Evolutionary conservation across 192 early-diverging fungal genomes (phyloP), one percentile per base, ranked within the genome.

Genomic region (Coemansia sp.): DNA sequence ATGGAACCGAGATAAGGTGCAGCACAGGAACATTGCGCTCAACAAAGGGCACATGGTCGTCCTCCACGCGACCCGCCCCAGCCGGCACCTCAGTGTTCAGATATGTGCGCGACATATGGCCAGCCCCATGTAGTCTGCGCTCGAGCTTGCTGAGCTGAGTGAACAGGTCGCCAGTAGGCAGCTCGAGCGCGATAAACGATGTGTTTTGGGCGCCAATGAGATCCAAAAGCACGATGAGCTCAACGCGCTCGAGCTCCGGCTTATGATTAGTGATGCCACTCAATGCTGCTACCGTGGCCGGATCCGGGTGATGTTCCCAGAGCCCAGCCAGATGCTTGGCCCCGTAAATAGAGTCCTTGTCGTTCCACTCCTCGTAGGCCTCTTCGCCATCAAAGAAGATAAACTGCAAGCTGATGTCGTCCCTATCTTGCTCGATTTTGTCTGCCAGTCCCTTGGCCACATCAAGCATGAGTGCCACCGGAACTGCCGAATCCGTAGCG

Each of bases 351-450:
- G 95, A 98, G 80, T 98, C 95, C 0, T 74, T 86, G 7, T 21
- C 62, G 3, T 86, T 82, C 95, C 95, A 96, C 2, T 84, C 65
- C 18, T 57, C 64, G 71, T 94, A 93, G 4, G 96, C 94, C 69
- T 98, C 96, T 62, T 98, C 96, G 33, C 96, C 96, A 72, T 98
- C 96, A 75, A 98, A 97, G 63, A 98, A 98, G 23, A 98, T 85
- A n/a, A 98, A 57, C 74, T 98, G 96, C 47, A 97, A 42, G 9
- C 89, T 91, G 0, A 85, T 75, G 34, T 87, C 84, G 36, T 65
- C 23, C 33, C 75, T 70, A 1, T 55, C 56, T 53, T 73, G 61
- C 45, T 75, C 73, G 21, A 96, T 69, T 6, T 80, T 76, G 2
- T 65, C 59, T 50, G 93, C 86, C 35, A 98, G 83, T 3, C 85